A percentile compares a stretch with the other conserved stretches of the same genome.
Conservation (phyloP, 345 rosid species). For the Eutrema heterophyllum region DNA sequence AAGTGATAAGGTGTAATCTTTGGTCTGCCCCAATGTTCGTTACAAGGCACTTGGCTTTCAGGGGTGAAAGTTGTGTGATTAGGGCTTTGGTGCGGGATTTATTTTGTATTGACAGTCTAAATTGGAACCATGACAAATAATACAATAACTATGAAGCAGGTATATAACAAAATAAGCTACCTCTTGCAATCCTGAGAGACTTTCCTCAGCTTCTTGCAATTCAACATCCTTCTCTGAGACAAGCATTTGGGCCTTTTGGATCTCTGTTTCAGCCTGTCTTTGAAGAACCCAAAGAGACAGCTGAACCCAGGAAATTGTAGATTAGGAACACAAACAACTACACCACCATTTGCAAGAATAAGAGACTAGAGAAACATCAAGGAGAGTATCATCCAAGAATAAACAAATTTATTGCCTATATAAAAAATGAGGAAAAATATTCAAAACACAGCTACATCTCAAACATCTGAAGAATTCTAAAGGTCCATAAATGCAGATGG, state of each 20-base stretch:
- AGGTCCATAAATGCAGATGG: neutral
- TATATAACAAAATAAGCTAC: constrained; percentile 29
- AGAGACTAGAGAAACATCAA: neutral
- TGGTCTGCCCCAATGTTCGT: neutral
- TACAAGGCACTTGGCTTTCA: neutral
- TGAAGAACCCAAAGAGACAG: constrained; percentile 59
- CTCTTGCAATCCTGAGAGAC: constrained; percentile 77
- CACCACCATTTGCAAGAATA: neutral
- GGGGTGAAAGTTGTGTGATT: neutral
- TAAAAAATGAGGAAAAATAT: neutral
- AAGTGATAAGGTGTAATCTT: neutral
- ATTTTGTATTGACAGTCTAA: neutral
- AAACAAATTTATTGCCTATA: neutral
- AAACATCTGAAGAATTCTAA: neutral
- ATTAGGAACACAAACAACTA: constrained; percentile 8
- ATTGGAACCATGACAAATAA: neutral
- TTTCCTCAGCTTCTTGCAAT: constrained; percentile 71
- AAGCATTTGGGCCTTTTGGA: constrained; percentile 61
- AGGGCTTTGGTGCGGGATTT: neutral
- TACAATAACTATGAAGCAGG: neutral
- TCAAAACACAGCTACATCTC: neutral
- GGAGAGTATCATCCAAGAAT: neutral
- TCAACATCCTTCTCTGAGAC: constrained; percentile 70
- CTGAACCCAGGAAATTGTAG: constrained; percentile 34
- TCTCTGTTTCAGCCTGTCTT: constrained; percentile 68